A percentile compares a stretch with the other conserved stretches of the same genome.
Conservation (phyloP, 2,329 filamentous ascomycete species). For the Diaporthe sp. region DNA sequence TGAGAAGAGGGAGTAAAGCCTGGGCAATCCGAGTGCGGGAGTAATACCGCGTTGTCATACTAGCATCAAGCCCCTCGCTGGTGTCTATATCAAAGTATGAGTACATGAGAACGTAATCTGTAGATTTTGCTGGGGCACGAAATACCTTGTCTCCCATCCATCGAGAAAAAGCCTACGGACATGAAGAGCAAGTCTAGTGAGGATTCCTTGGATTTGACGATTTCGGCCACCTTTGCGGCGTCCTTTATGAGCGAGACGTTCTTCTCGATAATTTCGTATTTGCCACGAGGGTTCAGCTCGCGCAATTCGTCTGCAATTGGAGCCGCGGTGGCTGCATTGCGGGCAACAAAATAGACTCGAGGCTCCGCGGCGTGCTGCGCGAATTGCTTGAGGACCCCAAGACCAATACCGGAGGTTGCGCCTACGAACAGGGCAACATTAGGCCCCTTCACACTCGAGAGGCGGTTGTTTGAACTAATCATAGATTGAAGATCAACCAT, state of each 20-base stretch:
- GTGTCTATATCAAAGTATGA: constrained; percentile 53
- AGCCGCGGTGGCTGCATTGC: constrained; percentile 4
- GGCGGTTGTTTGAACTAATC: constrained; percentile 23
- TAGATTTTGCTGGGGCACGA: background rate
- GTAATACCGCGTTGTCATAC: constrained; percentile 65
- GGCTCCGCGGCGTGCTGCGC: constrained; percentile 24
- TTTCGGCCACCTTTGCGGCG: constrained; percentile 49
- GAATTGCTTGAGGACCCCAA: constrained; percentile 27
- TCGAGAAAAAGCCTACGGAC: constrained; percentile 53
- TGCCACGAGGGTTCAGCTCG: constrained; percentile 53
- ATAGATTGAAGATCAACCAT: constrained; percentile 28
- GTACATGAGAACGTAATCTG: background rate
- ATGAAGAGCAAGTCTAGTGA: constrained; percentile 56
- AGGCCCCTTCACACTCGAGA: constrained; percentile 23
- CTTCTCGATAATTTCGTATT: constrained; percentile 54
- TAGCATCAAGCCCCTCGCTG: constrained; percentile 64
- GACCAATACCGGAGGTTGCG: constrained; percentile 31
- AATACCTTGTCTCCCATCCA: constrained; percentile 47
- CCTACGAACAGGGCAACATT: constrained; percentile 26
- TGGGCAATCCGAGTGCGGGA: constrained; percentile 64
- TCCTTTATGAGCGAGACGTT: constrained; percentile 54
- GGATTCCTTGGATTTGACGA: constrained; percentile 48
- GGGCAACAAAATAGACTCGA: constrained; percentile 30
- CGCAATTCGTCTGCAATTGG: constrained; percentile 54
- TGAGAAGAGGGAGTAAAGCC: constrained; percentile 64